Evolutionary conservation across 495 filamentous ascomycete genomes (phyloP), one percentile per base, ranked within the genome.

Genomic region (Aspergillus incahuasiensis): DNA sequence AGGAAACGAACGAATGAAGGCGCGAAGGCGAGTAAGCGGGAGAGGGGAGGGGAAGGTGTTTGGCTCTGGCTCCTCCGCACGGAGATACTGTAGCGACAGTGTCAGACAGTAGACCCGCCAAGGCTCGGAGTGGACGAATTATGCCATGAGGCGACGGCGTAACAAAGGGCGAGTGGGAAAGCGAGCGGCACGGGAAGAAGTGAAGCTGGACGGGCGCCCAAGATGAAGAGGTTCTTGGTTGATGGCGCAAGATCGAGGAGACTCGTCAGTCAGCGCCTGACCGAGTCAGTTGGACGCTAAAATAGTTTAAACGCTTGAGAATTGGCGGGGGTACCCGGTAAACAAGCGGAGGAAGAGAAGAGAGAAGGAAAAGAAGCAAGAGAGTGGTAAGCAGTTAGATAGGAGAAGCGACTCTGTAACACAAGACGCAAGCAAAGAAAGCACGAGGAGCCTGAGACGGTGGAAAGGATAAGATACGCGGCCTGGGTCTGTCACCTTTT

Each of bases 211-310:
- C 51, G 25, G 34, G 45, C 55, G 20, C 43, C 48, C 51, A 45
- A 58, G 43, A 40, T 50, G 39, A 38, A 50, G 34, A 28, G 45
- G 45, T 20, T 40, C 32, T 41, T 42, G 35, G 21, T 34, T 40
- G 57, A 48, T 54, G 56, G 46, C 39, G 42, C 45, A 52, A 57
- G 55, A 40, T 53, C 54, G 50, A 54, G 48, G 48, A 12, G n/a
- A 49, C 32, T 54, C 35, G 50, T 52, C 55, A 56, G 50, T 52
- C 55, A 56, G 62, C 59, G 62, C 57, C 62, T 62, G 62, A 61
- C 58, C 21, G 11, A 51, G 54, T 59, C 60, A 63, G 41, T 59
- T 20, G 62, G 53, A 61, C 62, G 40, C 48, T 56, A 38, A 34
- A 55, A 22, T 24, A 18, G 45, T 38, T 19, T 43, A 52, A 30